A percentile compares a stretch with the other conserved stretches of the same genome.
Conservation (phyloP, 1,284 basidiomycete genomes). For the Malassezia yamatoensis region DNA sequence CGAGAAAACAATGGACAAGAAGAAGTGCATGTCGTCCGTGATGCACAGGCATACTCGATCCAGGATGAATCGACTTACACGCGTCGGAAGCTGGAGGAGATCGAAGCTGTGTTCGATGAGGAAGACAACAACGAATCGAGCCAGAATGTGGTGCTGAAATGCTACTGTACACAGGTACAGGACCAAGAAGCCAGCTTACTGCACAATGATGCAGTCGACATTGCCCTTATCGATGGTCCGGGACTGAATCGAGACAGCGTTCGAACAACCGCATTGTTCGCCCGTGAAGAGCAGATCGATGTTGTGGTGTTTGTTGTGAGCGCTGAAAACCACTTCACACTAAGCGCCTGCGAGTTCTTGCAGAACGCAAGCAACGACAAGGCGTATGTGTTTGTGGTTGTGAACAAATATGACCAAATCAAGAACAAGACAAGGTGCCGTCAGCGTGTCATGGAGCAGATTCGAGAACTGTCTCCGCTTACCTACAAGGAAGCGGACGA, state of each 20-base stretch:
- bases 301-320: conserved; percentile 97
- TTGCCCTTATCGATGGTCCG: conserved; percentile 95
- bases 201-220: conserved; percentile 91
- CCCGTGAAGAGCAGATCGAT: conserved; percentile 95
- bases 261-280: conserved; percentile 90
- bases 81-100: conserved; percentile 59
- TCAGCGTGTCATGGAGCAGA: conserved; percentile 81
- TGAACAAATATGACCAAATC: conserved; percentile 96
- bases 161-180: conserved; percentile 44
- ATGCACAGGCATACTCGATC: conserved; percentile 62
- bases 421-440: conserved; percentile 89
- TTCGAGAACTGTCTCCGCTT: conserved; percentile 77
- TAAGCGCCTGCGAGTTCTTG: conserved; percentile 90
- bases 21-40: conserved; percentile 59
- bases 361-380: conserved; percentile 90
- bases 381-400: conserved; percentile 94
- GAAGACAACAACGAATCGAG: conserved; percentile 57
- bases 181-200: conserved; percentile 34
- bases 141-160: conserved; percentile 48
- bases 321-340: conserved; percentile 96
- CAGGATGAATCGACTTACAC: conserved; percentile 67
- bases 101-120: conserved; percentile 65
- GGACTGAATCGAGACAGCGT: conserved; percentile 91
- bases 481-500: conserved; percentile 85
- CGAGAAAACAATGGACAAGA: conserved; percentile 66